These are phyloP conservation scores for Ceriops tagal DNA, from an alignment of 345 rosid genomes.

Conservation along the genomic window DNA sequence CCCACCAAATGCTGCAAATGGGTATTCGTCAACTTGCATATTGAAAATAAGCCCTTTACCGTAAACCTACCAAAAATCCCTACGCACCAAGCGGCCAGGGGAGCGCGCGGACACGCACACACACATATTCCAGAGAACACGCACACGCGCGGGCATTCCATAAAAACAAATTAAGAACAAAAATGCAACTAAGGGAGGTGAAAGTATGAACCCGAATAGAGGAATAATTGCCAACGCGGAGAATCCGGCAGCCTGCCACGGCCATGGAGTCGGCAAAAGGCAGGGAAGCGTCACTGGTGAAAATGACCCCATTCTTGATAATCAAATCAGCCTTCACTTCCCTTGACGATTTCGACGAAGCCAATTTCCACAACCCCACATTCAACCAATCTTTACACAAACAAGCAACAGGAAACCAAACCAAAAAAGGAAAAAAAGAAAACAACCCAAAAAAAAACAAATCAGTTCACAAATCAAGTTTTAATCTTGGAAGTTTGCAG, in stretches of 20 bases:
- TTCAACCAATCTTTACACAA: slow-evolving; percentile 46
- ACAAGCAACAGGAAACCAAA: not conserved
- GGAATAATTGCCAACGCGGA: slow-evolving; percentile 63
- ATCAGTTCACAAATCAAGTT: too few species aligned
- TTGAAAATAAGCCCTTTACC: not conserved
- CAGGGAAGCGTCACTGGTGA: slow-evolving; percentile 62
- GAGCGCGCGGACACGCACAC: not conserved
- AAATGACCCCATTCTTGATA: slow-evolving; percentile 65
- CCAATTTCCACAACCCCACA: slow-evolving; percentile 28
- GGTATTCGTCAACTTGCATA: not conserved
- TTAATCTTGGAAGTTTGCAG: too few species aligned
- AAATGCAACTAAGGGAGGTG: not conserved
- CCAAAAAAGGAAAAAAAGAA: not conserved
- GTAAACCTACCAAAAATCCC: not conserved
- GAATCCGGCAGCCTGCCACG: slow-evolving; percentile 59
- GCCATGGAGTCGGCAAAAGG: slow-evolving; percentile 83
- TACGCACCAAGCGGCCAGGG: not conserved
- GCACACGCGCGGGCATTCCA: not conserved
- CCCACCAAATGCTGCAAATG: slow-evolving; percentile 53
- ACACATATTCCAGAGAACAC: not conserved
- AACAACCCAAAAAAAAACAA: not conserved
- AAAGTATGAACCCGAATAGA: slow-evolving; percentile 49
- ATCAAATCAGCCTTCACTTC: slow-evolving; percentile 52
- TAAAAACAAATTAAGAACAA: not conserved
- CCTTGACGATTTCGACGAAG: slow-evolving; percentile 15